Percentiles rank a stretch among this genome's conserved stretches.
These are phyloP conservation scores for Colletotrichum eleusines DNA, from an alignment of 2,329 filamentous ascomycete genomes.

Conservation along the genomic window DNA sequence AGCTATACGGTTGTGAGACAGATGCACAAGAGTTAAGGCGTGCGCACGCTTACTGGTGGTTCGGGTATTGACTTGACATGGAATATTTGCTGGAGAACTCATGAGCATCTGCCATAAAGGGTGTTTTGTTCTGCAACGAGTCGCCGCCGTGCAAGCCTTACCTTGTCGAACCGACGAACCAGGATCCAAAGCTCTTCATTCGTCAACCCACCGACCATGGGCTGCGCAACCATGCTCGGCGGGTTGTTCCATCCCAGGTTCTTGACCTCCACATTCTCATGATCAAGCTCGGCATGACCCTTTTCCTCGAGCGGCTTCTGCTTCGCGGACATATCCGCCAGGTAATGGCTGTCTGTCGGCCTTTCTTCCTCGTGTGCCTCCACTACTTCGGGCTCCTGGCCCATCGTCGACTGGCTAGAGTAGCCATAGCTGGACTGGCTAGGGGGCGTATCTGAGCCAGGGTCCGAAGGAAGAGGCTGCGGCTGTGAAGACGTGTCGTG, in stretches of 20 bases:
- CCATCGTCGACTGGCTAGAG: constrained; percentile 39
- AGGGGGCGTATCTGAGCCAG: neutral
- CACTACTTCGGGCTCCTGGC: constrained; percentile 48
- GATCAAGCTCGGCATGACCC: constrained; percentile 60
- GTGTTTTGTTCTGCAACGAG: constrained; percentile 34
- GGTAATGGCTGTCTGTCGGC: constrained; percentile 53
- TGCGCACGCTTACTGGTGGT: constrained; percentile 51
- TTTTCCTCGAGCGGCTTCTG: constrained; percentile 52
- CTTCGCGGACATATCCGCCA: constrained; percentile 49
- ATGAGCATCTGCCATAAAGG: constrained; percentile 13
- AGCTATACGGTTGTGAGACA: constrained; percentile 51
- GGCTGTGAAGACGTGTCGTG: constrained; percentile 23
- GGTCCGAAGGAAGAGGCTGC: neutral
- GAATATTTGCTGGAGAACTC: constrained; percentile 65
- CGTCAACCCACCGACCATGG: constrained; percentile 74
- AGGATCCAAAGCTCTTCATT: constrained; percentile 83
- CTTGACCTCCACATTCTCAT: constrained; percentile 67
- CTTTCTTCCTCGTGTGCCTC: constrained; percentile 46
- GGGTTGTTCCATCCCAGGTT: constrained; percentile 78
- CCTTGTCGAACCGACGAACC: constrained; percentile 78
- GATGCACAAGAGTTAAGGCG: constrained; percentile 51
- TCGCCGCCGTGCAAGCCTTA: neutral
- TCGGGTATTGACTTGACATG: constrained; percentile 74
- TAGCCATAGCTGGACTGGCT: constrained; percentile 27
- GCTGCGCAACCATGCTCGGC: constrained; percentile 65